Evolutionary conservation across 805 yeast genomes (phyloP), one percentile per base, ranked within the genome.

Genomic region (Hanseniaspora meyeri): DNA sequence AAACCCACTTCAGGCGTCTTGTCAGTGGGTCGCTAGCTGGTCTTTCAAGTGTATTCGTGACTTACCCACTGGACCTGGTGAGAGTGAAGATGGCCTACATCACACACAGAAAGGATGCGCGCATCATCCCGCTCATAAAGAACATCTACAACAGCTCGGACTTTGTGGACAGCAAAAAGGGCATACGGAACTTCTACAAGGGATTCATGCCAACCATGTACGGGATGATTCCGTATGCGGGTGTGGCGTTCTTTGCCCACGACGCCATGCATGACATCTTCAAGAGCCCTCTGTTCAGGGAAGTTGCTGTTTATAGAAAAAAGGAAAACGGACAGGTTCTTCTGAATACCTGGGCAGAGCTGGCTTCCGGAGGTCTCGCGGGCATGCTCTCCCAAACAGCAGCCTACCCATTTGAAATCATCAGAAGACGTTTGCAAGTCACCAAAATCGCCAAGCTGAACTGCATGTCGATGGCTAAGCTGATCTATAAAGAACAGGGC

Each of bases 151-250:
- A 51, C 37, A 66, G 63, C 62, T 3, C 40, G 17, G 46, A 40
- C 12, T 36, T 43, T 29, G 43, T 16, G 10, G 34, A 20, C 8
- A 39, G 31, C 8, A 43, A 43, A 43, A 48, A 52, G 7, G 54
- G 56, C 6, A 38, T 57, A 1, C 54, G 51, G 20, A 91, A 90
- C 71, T 93, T 90, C 68, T 93, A 91, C 70, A 76, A 97, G 58
- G 98, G 98, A 1, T 93, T 91, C 69, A 79, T 85, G 8, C 96
- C 98, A 19, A 93, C 98, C 0, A 82, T 93, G 47, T 64, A 90
- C 43, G 98, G 98, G 11, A 90, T 93, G 95, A 76, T 93, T 24
- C 98, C 98, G 1, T 93, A 93, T 67, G 98, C 98, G 1, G 98
- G 98, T 11, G 97, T 91, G 3, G 87, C 96, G 3, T 93, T 93